These are phyloP conservation scores for Bombardia bombarda DNA, from an alignment of 495 filamentous ascomycete species.

Conservation along the genomic window DNA sequence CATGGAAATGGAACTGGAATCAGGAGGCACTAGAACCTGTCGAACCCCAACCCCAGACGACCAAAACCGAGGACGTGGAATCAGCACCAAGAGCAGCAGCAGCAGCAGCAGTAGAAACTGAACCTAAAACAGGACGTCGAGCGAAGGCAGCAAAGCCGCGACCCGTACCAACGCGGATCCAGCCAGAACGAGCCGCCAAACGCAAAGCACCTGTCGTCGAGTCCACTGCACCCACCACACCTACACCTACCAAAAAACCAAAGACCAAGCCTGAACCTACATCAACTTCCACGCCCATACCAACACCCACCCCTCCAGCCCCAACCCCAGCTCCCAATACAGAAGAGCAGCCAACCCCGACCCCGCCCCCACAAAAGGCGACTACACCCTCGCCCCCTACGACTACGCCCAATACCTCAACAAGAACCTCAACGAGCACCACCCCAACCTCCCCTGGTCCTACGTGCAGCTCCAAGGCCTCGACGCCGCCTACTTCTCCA, in stretches of 20 bases:
- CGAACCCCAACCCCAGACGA: background rate
- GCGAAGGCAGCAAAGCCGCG: conserved; percentile 1
- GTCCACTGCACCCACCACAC: background rate
- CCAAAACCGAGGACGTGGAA: background rate
- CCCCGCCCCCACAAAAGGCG: conserved; percentile 4
- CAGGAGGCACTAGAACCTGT: background rate
- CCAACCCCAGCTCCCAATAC: background rate
- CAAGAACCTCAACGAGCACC: background rate
- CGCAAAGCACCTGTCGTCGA: conserved; percentile 8
- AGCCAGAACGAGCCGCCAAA: conserved; percentile 19
- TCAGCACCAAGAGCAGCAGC: background rate
- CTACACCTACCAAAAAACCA: background rate
- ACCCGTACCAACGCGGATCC: conserved; percentile 13
- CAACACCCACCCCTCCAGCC: background rate
- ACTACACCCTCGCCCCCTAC: conserved; percentile 8
- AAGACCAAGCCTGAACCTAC: background rate
- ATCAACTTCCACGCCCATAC: background rate
- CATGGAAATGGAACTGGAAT: background rate
- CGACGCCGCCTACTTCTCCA: conserved; percentile 9
- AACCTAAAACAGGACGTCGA: background rate
- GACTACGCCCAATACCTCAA: conserved; percentile 4
- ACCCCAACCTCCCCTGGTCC: too few relatives aligned
- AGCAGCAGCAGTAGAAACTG: too few relatives aligned
- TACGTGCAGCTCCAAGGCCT: conserved; percentile 1
- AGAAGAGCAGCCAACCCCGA: background rate